Percentiles rank a stretch among this genome's conserved stretches.
These are phyloP conservation scores for Hordeum vulgare DNA, from an alignment of 176 grass and related monocot genomes.

Conservation along the genomic window DNA sequence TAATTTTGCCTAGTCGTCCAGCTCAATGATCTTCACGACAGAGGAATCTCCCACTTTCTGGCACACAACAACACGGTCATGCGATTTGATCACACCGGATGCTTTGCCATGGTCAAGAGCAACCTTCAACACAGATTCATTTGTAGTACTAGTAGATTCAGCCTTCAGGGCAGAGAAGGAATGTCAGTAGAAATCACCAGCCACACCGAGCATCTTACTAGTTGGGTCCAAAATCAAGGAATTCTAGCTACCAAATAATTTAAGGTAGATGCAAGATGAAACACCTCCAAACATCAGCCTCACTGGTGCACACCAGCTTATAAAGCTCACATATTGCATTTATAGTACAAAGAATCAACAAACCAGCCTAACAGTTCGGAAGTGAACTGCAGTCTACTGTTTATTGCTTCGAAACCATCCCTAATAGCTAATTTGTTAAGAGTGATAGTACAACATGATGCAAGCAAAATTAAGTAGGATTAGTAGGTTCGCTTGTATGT, in stretches of 20 bases:
- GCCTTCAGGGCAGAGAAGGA: constrained; percentile 37
- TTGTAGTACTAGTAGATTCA: constrained; percentile 68
- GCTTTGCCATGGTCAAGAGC: constrained; percentile 93
- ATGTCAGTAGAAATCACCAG: neutral
- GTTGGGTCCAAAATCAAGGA: neutral
- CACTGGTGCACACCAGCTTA: neutral
- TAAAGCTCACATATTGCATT: too few relatives aligned
- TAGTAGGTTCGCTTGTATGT: neutral
- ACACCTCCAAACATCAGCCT: neutral
- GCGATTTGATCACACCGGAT: constrained; percentile 87
- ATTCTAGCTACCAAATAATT: neutral
- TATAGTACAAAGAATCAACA: neutral
- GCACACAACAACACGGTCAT: constrained; percentile 91
- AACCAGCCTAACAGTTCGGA: neutral
- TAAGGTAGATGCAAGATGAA: neutral
- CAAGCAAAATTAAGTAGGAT: neutral
- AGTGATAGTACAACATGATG: neutral
- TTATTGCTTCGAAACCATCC: neutral
- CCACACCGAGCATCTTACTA: neutral
- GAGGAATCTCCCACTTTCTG: constrained; percentile 96
- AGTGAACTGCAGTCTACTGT: neutral
- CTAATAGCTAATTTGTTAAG: neutral
- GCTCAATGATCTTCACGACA: constrained; percentile 96
- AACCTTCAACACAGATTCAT: constrained; percentile 96
- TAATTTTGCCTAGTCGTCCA: constrained; percentile 57